A percentile compares a stretch with the other conserved stretches of the same genome.
These are phyloP conservation scores for Trametes villosa DNA, from an alignment of 768 basidiomycete species.

Conservation along the genomic window DNA sequence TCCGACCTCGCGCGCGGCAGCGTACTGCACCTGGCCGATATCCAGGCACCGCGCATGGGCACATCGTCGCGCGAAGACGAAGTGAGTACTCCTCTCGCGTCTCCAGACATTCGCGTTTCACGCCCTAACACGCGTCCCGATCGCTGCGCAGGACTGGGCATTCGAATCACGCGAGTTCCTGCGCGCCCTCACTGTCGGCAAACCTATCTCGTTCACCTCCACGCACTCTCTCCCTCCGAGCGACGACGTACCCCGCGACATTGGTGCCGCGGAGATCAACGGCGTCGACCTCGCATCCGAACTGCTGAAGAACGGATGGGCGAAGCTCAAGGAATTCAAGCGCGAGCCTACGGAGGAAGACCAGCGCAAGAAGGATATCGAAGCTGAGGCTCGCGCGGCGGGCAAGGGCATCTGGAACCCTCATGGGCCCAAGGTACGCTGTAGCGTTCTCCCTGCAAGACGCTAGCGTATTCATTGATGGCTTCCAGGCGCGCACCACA, in stretches of 20 bases:
- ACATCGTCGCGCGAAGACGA: constrained; percentile 82
- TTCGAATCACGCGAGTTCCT: constrained; percentile 94
- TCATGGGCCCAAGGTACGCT: constrained; percentile 67
- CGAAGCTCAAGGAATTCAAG: constrained; percentile 85
- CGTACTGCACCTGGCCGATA: constrained; percentile 87
- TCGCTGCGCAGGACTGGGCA: constrained; percentile 70
- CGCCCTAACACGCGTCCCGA: neutral
- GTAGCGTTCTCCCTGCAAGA: neutral
- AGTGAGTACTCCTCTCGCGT: constrained; percentile 43
- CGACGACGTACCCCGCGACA: constrained; percentile 78
- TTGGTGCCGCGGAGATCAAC: constrained; percentile 74
- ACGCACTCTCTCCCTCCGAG: constrained; percentile 78
- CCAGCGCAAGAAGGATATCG: constrained; percentile 68
- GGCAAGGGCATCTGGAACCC: constrained; percentile 88
- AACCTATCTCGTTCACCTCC: constrained; percentile 84
- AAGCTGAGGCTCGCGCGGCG: constrained; percentile 74
- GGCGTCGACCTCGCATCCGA: constrained; percentile 76
- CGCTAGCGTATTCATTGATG: neutral
- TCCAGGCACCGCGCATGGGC: constrained; percentile 84
- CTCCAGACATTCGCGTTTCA: too few relatives aligned
- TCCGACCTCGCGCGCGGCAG: constrained; percentile 44
- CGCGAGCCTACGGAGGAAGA: constrained; percentile 85
- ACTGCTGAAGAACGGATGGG: constrained; percentile 91
- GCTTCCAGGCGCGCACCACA: constrained; percentile 69
- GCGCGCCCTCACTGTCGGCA: constrained; percentile 83